Base-by-base conservation (phyloP, 139 green algal species). In the Picochlorum sp. region DNA sequence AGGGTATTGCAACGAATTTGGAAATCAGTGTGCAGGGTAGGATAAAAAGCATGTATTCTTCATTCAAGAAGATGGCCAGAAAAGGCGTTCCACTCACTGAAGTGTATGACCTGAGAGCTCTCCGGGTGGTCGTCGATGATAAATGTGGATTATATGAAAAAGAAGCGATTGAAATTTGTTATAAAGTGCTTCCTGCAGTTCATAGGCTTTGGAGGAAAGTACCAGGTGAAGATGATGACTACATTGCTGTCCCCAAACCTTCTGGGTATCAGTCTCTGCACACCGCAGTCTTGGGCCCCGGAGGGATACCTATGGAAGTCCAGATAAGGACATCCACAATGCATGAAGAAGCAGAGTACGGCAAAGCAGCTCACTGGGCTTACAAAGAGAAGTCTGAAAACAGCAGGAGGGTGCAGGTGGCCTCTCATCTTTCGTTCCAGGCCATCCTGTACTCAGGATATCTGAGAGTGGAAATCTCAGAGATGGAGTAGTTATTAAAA, bases 111-210 rank as follows among this genome's bases (percentile, higher is more conserved):
- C 78, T 83, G 1, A 70, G 89, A 2, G 92, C 89, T 4, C 84
- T 97, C 57, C 77, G 92, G 0, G 83, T 97, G 7, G 81, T 98
- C 0, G 86, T 98, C 44, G 86, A 96, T 51, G 89, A 96, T 54
- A 68, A 71, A 3, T 76, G 71, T n/a, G 85, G 84, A 41, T 45
- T 34, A 13, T 32, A 32, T 1, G 55, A 77, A 45, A 47, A 16
- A 21, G 71, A 78, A 52, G 73, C 69, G 13, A 73, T 74, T 14
- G 63, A 69, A 9, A 75, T 74, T 18, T 96, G 88, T 73, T 98
- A 97, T 76, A 75, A 72, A 18, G 67, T 97, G 44, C 69, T 92
- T 57, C 49, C 76, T 0, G 66, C 81, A 6, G 87, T 96, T 38
- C 89, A 95, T 61, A 85, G 83, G 8, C 70, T 96, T 4, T 96